A percentile compares a stretch with the other conserved stretches of the same genome.
phyloP scores from a whole-genome alignment of 495 filamentous ascomycete genomes.

The Xylaria telfairii region DNA sequence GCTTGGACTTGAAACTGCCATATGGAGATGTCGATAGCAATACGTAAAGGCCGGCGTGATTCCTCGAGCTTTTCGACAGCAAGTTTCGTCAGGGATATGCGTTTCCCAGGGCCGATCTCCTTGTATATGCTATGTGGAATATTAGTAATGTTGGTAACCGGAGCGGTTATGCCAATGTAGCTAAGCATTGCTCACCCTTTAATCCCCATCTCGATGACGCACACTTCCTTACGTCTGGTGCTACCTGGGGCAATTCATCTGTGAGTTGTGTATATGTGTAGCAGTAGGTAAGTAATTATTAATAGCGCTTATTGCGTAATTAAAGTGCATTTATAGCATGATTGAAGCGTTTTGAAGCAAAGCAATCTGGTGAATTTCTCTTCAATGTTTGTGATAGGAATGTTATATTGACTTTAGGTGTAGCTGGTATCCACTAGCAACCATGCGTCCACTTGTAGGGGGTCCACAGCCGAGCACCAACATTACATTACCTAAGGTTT shows the following conservation, averaged over 20 bases:
- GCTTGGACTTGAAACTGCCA: constrained; percentile 96
- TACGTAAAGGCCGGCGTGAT: constrained; percentile 73
- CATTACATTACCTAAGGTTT: background rate
- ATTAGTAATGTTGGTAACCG: constrained; percentile 29
- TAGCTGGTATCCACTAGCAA: constrained; percentile 28
- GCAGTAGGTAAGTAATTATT: background rate
- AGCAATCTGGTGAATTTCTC: background rate
- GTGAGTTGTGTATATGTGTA: background rate
- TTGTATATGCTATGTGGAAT: constrained; percentile 72
- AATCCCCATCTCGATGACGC: constrained; percentile 59
- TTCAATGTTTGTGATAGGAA: constrained; percentile 15
- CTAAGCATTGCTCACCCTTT: constrained; percentile 56
- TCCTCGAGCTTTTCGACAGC: constrained; percentile 75
- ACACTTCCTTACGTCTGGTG: background rate
- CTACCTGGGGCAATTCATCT: constrained; percentile 19
- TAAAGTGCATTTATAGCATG: background rate
- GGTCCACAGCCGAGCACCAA: background rate
- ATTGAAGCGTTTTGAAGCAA: background rate
- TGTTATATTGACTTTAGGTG: constrained; percentile 28
- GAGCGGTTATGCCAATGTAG: background rate
- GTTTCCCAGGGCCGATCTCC: constrained; percentile 81
- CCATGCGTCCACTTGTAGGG: constrained; percentile 21
- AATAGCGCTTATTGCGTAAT: background rate
- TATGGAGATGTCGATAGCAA: constrained; percentile 95
- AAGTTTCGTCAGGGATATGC: constrained; percentile 83